These are phyloP conservation scores for Phytopythium chamaehyphon DNA, from an alignment of 352 stramenopile genomes.

Conservation along the genomic window DNA sequence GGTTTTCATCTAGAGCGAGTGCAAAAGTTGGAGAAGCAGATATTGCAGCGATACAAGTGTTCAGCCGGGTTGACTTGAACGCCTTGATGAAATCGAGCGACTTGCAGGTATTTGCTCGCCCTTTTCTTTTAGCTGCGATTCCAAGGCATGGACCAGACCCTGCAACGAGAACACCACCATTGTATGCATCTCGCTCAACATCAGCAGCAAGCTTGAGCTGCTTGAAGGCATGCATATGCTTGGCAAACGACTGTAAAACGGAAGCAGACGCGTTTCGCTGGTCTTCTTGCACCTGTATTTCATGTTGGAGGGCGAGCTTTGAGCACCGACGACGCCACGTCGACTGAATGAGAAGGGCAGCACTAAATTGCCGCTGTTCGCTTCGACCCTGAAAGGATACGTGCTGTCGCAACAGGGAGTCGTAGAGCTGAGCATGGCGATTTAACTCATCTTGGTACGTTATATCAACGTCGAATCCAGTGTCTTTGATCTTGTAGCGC, in stretches of 20 bases:
- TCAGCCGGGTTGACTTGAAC: constrained; percentile 32
- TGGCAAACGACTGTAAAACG: constrained; percentile 50
- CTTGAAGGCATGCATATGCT: constrained; percentile 37
- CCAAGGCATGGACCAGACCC: constrained; percentile 41
- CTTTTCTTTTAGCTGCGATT: background rate
- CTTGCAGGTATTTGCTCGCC: background rate
- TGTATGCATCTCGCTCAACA: constrained; percentile 42
- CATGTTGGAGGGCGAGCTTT: constrained; percentile 19
- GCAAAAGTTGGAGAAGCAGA: constrained; percentile 43
- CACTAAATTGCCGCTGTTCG: constrained; percentile 25
- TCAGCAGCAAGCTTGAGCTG: constrained; percentile 50
- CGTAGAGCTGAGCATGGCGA: constrained; percentile 38
- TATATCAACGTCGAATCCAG: constrained; percentile 6
- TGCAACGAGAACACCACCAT: constrained; percentile 50
- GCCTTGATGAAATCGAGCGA: constrained; percentile 35
- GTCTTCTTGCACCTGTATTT: constrained; percentile 13
- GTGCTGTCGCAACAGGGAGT: constrained; percentile 33
- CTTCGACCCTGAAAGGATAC: constrained; percentile 49
- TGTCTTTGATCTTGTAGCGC: background rate
- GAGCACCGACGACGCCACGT: constrained; percentile 59
- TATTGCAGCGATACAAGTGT: constrained; percentile 26
- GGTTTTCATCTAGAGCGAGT: constrained; percentile 35
- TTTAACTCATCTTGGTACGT: constrained; percentile 9
- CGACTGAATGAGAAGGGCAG: constrained; percentile 54
- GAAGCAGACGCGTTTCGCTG: constrained; percentile 42